These are phyloP conservation scores for Cajanus cajan DNA, from an alignment of 306 rosid species.

Conservation along the genomic window DNA sequence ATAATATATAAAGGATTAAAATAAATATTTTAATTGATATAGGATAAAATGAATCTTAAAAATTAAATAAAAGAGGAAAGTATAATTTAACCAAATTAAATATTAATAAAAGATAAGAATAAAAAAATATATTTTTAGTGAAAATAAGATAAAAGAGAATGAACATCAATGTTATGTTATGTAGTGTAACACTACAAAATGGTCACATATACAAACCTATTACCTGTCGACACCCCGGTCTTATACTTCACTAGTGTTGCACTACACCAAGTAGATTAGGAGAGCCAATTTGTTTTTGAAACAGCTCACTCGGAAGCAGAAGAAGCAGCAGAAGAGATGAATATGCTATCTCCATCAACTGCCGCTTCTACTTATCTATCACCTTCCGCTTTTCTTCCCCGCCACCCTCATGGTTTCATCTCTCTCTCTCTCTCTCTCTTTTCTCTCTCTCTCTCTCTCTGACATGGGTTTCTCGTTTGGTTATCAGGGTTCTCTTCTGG, in stretches of 20 bases:
- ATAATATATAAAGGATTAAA: no score
- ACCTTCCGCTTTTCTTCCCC: slow-evolving; percentile 32
- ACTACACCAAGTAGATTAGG: not conserved
- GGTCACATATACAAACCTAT: no score
- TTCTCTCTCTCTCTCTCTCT: not conserved
- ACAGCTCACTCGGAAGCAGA: not conserved
- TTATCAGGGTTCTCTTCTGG: slow-evolving; percentile 29
- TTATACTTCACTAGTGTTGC: not conserved
- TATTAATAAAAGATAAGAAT: no score
- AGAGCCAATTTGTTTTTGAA: not conserved
- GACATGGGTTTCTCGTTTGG: slow-evolving; percentile 11
- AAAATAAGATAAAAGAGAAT: no score
- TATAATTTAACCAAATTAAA: no score
- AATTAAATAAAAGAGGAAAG: no score
- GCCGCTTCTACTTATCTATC: slow-evolving; percentile 17
- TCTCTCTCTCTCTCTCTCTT: not conserved
- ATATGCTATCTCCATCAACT: slow-evolving; percentile 12
- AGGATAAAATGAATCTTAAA: no score
- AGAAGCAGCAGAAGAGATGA: slow-evolving; percentile 17
- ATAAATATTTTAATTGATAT: no score
- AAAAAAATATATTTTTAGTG: no score
- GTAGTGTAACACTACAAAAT: no score
- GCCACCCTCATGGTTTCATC: slow-evolving; percentile 33
- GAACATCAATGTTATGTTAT: no score
- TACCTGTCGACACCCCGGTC: no score